Percentiles rank a stretch among this genome's conserved stretches.
phyloP scores from a whole-genome alignment of 2,329 filamentous ascomycete species.

The Claviceps sp. region DNA sequence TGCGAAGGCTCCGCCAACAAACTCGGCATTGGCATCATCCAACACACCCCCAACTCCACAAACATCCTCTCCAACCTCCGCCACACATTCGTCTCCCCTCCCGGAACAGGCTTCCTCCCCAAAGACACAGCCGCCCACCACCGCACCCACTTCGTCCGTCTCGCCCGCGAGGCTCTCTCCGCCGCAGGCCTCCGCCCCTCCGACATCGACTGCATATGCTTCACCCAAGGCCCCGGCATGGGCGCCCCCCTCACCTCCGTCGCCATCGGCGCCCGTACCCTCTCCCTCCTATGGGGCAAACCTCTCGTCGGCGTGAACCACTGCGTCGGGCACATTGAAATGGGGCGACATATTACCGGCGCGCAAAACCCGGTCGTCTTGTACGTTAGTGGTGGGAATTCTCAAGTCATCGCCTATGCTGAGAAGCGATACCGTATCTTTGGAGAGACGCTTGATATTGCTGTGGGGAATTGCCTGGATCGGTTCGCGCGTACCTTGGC shows the following conservation, averaged over 20 bases:
- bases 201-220: constrained; percentile 86
- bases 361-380: constrained; percentile 86
- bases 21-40: constrained; percentile 84
- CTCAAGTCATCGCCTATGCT: constrained; percentile 94
- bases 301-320: constrained; percentile 94
- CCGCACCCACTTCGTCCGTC: constrained; percentile 64
- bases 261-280: constrained; percentile 69
- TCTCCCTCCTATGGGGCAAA: constrained; percentile 73
- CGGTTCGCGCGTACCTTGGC: constrained; percentile 82
- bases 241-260: constrained; percentile 81
- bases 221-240: constrained; percentile 93
- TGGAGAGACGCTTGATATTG: constrained; percentile 92
- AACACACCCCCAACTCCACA: constrained; percentile 47
- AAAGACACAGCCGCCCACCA: constrained; percentile 95
- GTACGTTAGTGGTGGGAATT: constrained; percentile 93
- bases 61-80: constrained; percentile 83
- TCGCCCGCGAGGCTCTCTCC: constrained; percentile 68
- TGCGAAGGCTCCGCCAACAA: constrained; percentile 96
- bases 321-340: constrained; percentile 97
- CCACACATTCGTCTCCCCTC: constrained; percentile 84
- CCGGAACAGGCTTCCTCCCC: constrained; percentile 86
- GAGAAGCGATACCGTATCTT: constrained; percentile 94
- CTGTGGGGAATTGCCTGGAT: constrained; percentile 94
- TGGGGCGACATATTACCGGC: constrained; percentile 87
- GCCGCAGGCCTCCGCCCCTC: constrained; percentile 47